Evolutionary conservation across 257 asterid genomes (phyloP).

Genomic region (Ophiorrhiza pumila): DNA sequence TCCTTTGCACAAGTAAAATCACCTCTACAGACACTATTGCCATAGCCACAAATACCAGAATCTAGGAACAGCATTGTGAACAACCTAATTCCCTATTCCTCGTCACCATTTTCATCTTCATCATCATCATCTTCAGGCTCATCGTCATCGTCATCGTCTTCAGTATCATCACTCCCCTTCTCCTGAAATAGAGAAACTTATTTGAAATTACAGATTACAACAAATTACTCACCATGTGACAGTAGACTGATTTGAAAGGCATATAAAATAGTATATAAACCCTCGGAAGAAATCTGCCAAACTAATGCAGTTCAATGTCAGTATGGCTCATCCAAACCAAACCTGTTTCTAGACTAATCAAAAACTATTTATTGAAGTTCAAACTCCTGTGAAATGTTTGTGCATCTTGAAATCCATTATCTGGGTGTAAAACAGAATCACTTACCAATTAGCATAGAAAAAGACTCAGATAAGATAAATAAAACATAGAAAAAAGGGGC

Average conservation of each 20-base stretch:
- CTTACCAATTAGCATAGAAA: background rate
- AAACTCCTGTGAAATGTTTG: too few species aligned
- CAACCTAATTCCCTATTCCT: conserved; percentile 27
- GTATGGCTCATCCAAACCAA: background rate
- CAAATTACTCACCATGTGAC: background rate
- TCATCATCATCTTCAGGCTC: conserved; percentile 34
- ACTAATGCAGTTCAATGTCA: background rate
- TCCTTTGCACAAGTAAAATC: background rate
- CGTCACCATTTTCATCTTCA: conserved; percentile 39
- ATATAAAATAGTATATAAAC: background rate
- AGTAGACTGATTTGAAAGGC: background rate
- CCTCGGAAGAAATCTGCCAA: background rate
- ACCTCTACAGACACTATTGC: conserved; percentile 23
- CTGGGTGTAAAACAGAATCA: background rate
- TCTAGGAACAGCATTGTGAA: background rate
- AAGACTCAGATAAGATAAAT: background rate
- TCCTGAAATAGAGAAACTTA: conserved; percentile 33
- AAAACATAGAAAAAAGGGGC: background rate
- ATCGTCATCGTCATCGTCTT: conserved; percentile 39
- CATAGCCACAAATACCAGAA: background rate
- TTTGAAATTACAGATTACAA: background rate
- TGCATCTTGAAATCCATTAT: background rate
- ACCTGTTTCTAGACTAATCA: background rate
- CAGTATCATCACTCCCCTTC: conserved; percentile 54
- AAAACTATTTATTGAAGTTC: background rate